phyloP scores from a whole-genome alignment of 768 basidiomycete species.

The Pisolithus albus region DNA sequence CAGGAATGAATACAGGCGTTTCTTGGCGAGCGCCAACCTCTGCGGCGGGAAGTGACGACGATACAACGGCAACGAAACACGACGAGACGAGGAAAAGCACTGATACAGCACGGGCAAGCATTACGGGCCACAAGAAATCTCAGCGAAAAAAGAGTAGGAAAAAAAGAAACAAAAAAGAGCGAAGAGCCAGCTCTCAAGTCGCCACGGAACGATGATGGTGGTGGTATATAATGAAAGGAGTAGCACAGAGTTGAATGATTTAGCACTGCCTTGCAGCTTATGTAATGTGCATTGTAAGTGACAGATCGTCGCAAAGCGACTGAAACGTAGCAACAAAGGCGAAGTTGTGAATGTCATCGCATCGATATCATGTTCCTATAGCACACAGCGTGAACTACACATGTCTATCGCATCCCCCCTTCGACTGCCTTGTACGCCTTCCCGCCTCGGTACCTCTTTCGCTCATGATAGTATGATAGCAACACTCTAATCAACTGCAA shows the following conservation, averaged over 20 bases:
- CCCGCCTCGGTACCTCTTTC: slow-evolving; percentile 49
- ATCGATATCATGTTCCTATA: too few species aligned
- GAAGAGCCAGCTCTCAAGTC: slow-evolving; percentile 36
- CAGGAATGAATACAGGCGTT: slow-evolving; percentile 12
- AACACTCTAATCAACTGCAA: slow-evolving; percentile 47
- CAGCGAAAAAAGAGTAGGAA: neutral
- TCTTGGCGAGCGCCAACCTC: slow-evolving; percentile 15
- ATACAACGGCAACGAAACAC: slow-evolving; percentile 19
- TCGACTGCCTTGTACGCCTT: slow-evolving; percentile 86
- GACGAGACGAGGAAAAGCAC: slow-evolving; percentile 19
- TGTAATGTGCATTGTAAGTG: too few species aligned
- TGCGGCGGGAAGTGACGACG: slow-evolving; percentile 14
- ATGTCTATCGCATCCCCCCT: slow-evolving; percentile 47
- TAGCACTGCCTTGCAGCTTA: too few species aligned
- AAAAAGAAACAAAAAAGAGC: slow-evolving; percentile 8
- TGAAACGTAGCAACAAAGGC: too few species aligned
- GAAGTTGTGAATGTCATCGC: too few species aligned
- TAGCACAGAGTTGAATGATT: neutral
- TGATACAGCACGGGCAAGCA: slow-evolving; percentile 15
- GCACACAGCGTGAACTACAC: too few species aligned
- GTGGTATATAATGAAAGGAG: slow-evolving; percentile 3
- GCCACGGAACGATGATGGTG: slow-evolving; percentile 6
- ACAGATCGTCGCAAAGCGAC: too few species aligned
- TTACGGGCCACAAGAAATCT: slow-evolving; percentile 13
- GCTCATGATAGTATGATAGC: slow-evolving; percentile 34